Evolutionary conservation across 2,329 filamentous ascomycete species (phyloP), one percentile per base, ranked within the genome.

Genomic region (Trichoderma cornu-damae): DNA sequence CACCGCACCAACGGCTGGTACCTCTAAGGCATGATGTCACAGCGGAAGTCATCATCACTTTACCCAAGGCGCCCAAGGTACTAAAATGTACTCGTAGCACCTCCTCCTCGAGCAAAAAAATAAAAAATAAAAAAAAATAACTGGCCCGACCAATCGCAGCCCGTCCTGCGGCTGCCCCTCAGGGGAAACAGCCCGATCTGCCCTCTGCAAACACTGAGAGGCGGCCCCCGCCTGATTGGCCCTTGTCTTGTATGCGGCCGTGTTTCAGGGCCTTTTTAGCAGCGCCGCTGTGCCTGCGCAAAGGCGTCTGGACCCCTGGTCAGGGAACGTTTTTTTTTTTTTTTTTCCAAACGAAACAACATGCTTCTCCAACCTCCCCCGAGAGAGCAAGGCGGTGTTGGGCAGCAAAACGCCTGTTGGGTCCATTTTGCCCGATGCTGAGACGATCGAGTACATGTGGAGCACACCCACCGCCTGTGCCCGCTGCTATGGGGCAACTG

Each of bases 191-290:
- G 11, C n/a, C 16, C 16, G 44, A 48, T 32, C 44, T 34, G 20
- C 9, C 28, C 16, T 20, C 28, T 48, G 44, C 44, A 48, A 48
- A 34, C 26, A 34, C 44, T 32, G 28, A 46, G 26, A 18, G 16
- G 43, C 43, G 14, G 43, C 24, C 26, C 4, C 26, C 4, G 26
- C 26, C 0, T 48, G 44, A 48, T 48, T 48, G 28, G 44, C 28
- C 18, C 14, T 11, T 6, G 28, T 28, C 44, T 22, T 20, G 44
- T 48, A 30, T 34, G 44, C 28, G 28, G 44, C 44, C 16, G 16
- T 48, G 44, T 48, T 48, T 48, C 44, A 48, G 44, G 44, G 44
- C 44, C 28, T 34, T 48, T 48, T 34, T 48, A 48, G 44, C 44
- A 48, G 9, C 22, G n/a, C 40, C 18, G 5, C 18, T 20, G 44